Percentiles rank a stretch among this genome's conserved stretches.
Conservation (phyloP, 495 filamentous ascomycete genomes). For the Daldinia loculata region DNA sequence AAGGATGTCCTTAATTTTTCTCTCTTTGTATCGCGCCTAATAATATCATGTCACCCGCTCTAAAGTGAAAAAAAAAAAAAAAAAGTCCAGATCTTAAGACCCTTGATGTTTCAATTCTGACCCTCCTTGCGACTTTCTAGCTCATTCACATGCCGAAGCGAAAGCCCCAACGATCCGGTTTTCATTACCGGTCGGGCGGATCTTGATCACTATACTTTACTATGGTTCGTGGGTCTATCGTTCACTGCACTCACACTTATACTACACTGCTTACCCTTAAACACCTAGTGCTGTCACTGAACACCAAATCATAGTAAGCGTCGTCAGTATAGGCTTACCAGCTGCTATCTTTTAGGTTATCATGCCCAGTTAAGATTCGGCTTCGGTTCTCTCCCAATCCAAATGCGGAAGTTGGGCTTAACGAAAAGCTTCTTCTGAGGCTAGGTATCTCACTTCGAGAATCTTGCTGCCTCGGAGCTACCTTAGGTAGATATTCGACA, state of each 20-base stretch:
- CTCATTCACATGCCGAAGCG: slow-evolving; percentile 38
- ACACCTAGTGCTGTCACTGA: slow-evolving; percentile 8
- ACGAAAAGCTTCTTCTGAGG: slow-evolving; percentile 6
- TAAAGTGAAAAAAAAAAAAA: not conserved
- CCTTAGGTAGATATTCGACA: not conserved
- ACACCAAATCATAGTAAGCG: slow-evolving; percentile 33
- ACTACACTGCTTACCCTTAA: slow-evolving; percentile 29
- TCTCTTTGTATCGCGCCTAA: slow-evolving; percentile 5
- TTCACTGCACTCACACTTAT: slow-evolving; percentile 6
- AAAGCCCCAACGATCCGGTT: slow-evolving; percentile 26
- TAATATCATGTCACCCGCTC: slow-evolving; percentile 27
- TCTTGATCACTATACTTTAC: slow-evolving; percentile 37
- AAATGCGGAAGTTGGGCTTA: slow-evolving; percentile 27
- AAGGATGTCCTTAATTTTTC: slow-evolving; percentile 3
- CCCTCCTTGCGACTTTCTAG: not conserved
- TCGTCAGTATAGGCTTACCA: slow-evolving; percentile 22
- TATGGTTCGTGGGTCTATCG: slow-evolving; percentile 23
- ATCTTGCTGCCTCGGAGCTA: slow-evolving; percentile 15
- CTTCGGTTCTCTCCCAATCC: slow-evolving; percentile 19
- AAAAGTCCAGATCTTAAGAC: slow-evolving; percentile 29
- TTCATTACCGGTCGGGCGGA: slow-evolving; percentile 25
- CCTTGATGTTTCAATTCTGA: slow-evolving; percentile 31
- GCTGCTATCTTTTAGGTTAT: slow-evolving; percentile 26
- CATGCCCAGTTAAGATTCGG: slow-evolving; percentile 22
- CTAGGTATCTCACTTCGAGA: slow-evolving; percentile 3